Evolutionary conservation across 331 rosid species (phyloP).

Genomic region (Quercus tomentella): DNA sequence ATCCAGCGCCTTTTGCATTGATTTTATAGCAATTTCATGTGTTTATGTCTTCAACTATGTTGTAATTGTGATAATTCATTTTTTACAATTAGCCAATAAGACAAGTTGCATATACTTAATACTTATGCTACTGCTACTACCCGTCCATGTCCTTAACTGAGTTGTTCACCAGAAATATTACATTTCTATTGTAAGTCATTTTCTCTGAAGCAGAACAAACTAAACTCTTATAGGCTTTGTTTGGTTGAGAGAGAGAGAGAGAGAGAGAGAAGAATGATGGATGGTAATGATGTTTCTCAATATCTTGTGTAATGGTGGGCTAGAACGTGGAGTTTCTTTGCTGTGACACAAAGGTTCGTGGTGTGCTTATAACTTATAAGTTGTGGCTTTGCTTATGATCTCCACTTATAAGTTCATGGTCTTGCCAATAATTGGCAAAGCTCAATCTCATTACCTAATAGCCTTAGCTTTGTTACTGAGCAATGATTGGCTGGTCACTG

Average conservation of each 20-base stretch:
- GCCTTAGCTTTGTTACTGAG: too few relatives aligned
- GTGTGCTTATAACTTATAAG: too few relatives aligned
- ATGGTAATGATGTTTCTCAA: neutral
- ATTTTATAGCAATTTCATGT: neutral
- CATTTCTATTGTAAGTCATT: neutral
- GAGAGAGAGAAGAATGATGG: neutral
- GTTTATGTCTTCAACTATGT: neutral
- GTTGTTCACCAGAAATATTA: neutral
- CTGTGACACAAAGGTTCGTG: too few relatives aligned
- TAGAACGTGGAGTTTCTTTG: neutral
- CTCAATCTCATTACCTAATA: too few relatives aligned
- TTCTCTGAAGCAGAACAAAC: neutral
- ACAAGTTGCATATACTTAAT: neutral
- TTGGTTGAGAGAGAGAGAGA: neutral
- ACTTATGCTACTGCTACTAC: neutral
- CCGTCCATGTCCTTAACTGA: neutral
- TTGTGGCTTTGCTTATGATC: too few relatives aligned
- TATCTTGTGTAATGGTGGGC: neutral
- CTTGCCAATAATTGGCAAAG: too few relatives aligned
- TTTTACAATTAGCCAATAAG: neutral
- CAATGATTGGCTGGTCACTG: too few relatives aligned
- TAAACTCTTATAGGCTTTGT: neutral
- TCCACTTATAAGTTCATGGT: too few relatives aligned
- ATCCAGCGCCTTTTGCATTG: conserved; percentile 29
- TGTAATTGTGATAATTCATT: neutral